These are phyloP conservation scores for Candida albicans DNA, from an alignment of 1,139 yeast species.

Conservation along the genomic window DNA sequence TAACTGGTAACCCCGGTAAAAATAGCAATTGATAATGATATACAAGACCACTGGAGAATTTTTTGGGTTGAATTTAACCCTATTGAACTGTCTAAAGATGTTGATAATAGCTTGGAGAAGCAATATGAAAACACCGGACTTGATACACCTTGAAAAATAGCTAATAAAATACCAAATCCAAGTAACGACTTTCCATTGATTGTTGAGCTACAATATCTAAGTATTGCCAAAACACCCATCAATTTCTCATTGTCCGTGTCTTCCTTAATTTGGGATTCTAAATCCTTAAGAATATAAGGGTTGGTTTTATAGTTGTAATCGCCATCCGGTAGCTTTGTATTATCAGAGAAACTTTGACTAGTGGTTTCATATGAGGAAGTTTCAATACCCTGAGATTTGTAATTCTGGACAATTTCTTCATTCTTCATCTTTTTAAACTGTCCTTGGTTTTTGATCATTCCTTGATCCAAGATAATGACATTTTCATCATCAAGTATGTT, in stretches of 20 bases:
- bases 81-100: conserved; percentile 48
- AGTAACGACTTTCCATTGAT: conserved; percentile 39
- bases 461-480: conserved; percentile 59
- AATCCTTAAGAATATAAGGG: conserved; percentile 26
- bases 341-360: neutral
- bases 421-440: conserved; percentile 6
- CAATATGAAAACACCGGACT: conserved; percentile 80
- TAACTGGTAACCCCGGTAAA: conserved; percentile 61
- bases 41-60: conserved; percentile 64
- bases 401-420: conserved; percentile 4
- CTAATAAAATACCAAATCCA: conserved; percentile 50
- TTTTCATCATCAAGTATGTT: conserved; percentile 56
- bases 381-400: neutral
- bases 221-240: conserved; percentile 32
- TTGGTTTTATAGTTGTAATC: conserved; percentile 21
- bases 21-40: conserved; percentile 59
- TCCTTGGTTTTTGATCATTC: conserved; percentile 37
- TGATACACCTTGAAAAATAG: conserved; percentile 59
- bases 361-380: neutral
- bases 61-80: conserved; percentile 23
- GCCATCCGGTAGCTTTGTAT: neutral
- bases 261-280: conserved; percentile 14
- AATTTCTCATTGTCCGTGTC: conserved; percentile 15
- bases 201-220: conserved; percentile 33
- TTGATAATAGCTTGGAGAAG: conserved; percentile 65